Percentiles rank a stretch among this genome's conserved stretches.
Evolutionary conservation across 352 stramenopile species (phyloP).

Genomic region (Globisporangium abappressorium): DNA sequence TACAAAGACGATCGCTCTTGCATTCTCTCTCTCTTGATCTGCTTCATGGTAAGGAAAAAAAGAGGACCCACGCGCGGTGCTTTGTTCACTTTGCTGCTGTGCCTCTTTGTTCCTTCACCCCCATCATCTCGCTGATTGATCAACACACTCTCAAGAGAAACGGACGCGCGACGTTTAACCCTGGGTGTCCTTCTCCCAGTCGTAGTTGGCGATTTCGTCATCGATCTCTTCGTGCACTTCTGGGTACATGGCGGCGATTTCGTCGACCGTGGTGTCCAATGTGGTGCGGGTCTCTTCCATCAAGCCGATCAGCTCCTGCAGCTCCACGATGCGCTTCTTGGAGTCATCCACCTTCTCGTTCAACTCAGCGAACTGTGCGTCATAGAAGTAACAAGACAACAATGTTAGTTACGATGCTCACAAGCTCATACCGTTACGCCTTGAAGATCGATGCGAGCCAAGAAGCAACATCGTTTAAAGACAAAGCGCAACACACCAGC

Average conservation of each 20-base stretch:
- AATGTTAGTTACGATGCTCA: background rate
- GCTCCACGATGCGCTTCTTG: conserved; percentile 81
- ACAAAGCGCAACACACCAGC: conserved; percentile 34
- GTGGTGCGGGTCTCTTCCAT: conserved; percentile 86
- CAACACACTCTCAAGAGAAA: conserved; percentile 3
- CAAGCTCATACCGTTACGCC: background rate
- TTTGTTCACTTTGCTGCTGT: background rate
- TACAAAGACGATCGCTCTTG: background rate
- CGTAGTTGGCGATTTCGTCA: conserved; percentile 85
- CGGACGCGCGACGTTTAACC: conserved; percentile 31
- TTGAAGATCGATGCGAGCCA: background rate
- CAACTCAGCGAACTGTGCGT: conserved; percentile 56
- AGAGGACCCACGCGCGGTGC: background rate
- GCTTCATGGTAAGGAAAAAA: background rate
- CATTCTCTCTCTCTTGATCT: background rate
- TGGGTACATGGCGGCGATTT: conserved; percentile 84
- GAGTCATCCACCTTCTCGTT: conserved; percentile 84
- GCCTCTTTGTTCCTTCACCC: background rate
- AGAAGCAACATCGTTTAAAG: background rate
- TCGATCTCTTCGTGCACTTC: conserved; percentile 85
- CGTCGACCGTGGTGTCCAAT: conserved; percentile 81
- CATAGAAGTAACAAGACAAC: conserved; percentile 2
- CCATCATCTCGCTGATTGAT: background rate
- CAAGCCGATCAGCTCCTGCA: conserved; percentile 78
- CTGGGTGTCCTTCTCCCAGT: conserved; percentile 89